Evolutionary conservation across 495 filamentous ascomycete genomes (phyloP), one percentile per base, ranked within the genome.

Genomic region (Friedmanniomyces simplex): DNA sequence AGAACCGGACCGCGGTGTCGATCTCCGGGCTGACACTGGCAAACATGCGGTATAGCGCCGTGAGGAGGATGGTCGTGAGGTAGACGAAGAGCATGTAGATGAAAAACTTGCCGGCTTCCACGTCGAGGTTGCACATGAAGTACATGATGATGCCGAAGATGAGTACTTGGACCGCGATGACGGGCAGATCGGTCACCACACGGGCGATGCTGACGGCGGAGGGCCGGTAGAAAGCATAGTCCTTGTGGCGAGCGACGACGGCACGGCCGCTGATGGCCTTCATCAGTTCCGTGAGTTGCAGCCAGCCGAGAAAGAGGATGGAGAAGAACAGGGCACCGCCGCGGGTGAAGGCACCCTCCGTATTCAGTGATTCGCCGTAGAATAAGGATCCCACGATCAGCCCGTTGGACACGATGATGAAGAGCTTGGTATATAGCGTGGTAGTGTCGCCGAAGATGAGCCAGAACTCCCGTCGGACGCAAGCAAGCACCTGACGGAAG

Each of bases 211-310:
- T 71, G 47, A 88, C 82, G 42, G 86, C 86, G 47, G 84, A 86
- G 0, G 86, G 86, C 37, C 84, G 79, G 66, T 88, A 87, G 69
- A 90, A 88, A n/a, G 85, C 85, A 59, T 86, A 90, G 37, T 84
- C 80, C 46, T 80, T 78, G 63, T 88, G 84, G 24, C 82, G 73
- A 13, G 77, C 73, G 20, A 87, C 76, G n/a, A 88, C 81, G 11
- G 67, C 71, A 55, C 84, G 73, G 3, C 84, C 84, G 46, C 74
- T 72, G 10, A 86, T 79, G 46, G 87, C 83, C 34, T 81, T 82
- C 74, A 83, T 84, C 53, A 87, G 69, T 66, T 89, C 85, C 0
- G 82, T 79, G 42, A 89, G 68, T 61, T 87, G 84, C 39, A 88
- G 73, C 84, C 84, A 88, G 48, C 84, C 84, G n/a, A 86, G 74